phyloP scores from a whole-genome alignment of 2,329 filamentous ascomycete species.

The Colletotrichum aenigma region DNA sequence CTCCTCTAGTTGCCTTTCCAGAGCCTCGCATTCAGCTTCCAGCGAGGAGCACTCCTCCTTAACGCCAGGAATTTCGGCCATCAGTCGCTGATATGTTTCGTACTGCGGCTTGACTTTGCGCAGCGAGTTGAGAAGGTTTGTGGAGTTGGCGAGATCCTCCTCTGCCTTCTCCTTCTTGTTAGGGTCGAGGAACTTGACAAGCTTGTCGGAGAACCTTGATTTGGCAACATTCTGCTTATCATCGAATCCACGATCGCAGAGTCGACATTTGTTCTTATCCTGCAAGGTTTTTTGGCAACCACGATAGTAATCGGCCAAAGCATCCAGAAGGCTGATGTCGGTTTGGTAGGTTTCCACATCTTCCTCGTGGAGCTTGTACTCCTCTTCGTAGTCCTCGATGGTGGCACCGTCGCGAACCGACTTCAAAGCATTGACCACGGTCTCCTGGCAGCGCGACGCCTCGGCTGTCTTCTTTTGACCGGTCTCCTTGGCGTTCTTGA shows the following conservation, averaged over 20 bases:
- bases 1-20: constrained; percentile 68
- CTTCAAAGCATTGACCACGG: constrained; percentile 54
- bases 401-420: constrained; percentile 45
- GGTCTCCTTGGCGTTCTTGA: constrained; percentile 69
- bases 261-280: constrained; percentile 73
- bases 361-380: constrained; percentile 55
- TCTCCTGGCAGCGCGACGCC: constrained; percentile 62
- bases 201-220: constrained; percentile 68
- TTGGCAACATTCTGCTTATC: constrained; percentile 60
- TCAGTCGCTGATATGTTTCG: constrained; percentile 75
- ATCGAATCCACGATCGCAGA: constrained; percentile 75
- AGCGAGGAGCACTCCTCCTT: constrained; percentile 66
- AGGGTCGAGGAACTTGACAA: constrained; percentile 67
- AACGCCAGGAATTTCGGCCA: constrained; percentile 72
- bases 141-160: constrained; percentile 58
- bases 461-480: constrained; percentile 69
- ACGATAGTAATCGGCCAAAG: constrained; percentile 73
- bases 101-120: constrained; percentile 69
- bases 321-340: constrained; percentile 72
- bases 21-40: constrained; percentile 64
- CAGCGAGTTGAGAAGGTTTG: constrained; percentile 60
- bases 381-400: constrained; percentile 59
- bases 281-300: constrained; percentile 70
- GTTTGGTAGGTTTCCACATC: constrained; percentile 66
- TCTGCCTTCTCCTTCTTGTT: constrained; percentile 67